Base-by-base conservation (phyloP, 2,329 filamentous ascomycete genomes). In the Nemania abortiva region DNA sequence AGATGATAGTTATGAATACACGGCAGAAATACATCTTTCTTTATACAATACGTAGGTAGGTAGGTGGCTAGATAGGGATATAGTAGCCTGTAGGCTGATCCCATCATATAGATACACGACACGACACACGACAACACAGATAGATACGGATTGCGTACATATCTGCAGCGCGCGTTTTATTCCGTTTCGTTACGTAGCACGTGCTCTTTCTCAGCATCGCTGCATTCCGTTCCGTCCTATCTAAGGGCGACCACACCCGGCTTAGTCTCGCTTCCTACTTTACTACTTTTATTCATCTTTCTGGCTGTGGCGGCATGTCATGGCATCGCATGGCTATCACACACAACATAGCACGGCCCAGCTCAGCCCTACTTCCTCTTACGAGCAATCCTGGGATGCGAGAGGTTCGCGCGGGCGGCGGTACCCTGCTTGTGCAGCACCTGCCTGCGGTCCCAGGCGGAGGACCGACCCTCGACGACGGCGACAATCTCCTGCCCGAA, bases 401-500 rank as follows among this genome's bases (percentile, higher is more conserved):
- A 81, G 75, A 90, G 74, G 77, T 98, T 98, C 39, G 92, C 91
- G 82, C 96, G 88, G 29, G 92, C 88, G 31, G 89, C 87, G 42
- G 95, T 93, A 70, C 89, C 94, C 74, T 91, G 82, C 87, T 94
- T 97, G 83, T 99, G 96, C 65, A 97, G 83, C 71, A 85, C 82
- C 73, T 87, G 86, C 74, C 96, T 87, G 85, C 89, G 91, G 50
- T 97, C 94, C 96, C 96, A 99, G 55, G 94, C 91, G 27, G 82
- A 79, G 73, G 94, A 97, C 76, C 88, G 88, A 37, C 96, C 96
- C 85, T 98, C 95, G 10, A 97, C 90, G 29, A 98, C 92, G 42
- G 91, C 88, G 63, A 98, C 87, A 69, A 98, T 84, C 86, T 98
- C 95, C 78, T 95, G 91, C 1, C 93, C 94, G 70, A 98, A 87